Evolutionary conservation across 2,329 filamentous ascomycete species (phyloP).

Genomic region (Simplicillium aogashimaense): DNA sequence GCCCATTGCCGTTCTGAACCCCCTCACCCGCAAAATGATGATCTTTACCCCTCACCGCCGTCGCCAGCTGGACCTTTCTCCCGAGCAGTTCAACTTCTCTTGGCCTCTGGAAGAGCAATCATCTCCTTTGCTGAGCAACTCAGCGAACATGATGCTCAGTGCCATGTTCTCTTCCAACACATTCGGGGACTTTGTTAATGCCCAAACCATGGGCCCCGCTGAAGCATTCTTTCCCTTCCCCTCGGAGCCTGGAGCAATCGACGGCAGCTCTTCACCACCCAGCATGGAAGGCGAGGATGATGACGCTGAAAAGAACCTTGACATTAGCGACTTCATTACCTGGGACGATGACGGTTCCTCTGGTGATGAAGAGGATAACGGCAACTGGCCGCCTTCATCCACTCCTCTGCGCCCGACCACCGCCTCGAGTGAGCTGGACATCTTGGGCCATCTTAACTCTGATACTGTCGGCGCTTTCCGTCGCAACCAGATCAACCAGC

Average conservation of each 20-base stretch:
- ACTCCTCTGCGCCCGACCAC: constrained; percentile 42
- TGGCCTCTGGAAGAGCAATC: constrained; percentile 31
- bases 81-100: constrained; percentile 43
- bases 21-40: constrained; percentile 50
- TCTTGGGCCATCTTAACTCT: constrained; percentile 50
- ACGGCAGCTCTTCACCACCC: constrained; percentile 31
- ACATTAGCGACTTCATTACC: constrained; percentile 64
- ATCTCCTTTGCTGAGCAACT: constrained; percentile 53
- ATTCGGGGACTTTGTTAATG: constrained; percentile 47
- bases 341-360: constrained; percentile 51
- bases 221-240: constrained; percentile 68
- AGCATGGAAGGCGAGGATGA: constrained; percentile 43
- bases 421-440: constrained; percentile 34
- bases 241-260: constrained; percentile 45
- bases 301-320: constrained; percentile 53
- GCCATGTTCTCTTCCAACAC: constrained; percentile 53
- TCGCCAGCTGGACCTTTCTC: constrained; percentile 40
- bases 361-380: constrained; percentile 47
- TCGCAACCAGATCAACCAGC: constrained; percentile 52
- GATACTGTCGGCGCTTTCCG: constrained; percentile 73
- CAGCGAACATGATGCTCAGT: constrained; percentile 70
- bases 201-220: constrained; percentile 59
- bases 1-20: constrained; percentile 49
- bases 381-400: constrained; percentile 38
- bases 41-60: constrained; percentile 47